Conservation (phyloP, 192 early-diverging fungal genomes). For the Phlyctochytrium arcticum region DNA sequence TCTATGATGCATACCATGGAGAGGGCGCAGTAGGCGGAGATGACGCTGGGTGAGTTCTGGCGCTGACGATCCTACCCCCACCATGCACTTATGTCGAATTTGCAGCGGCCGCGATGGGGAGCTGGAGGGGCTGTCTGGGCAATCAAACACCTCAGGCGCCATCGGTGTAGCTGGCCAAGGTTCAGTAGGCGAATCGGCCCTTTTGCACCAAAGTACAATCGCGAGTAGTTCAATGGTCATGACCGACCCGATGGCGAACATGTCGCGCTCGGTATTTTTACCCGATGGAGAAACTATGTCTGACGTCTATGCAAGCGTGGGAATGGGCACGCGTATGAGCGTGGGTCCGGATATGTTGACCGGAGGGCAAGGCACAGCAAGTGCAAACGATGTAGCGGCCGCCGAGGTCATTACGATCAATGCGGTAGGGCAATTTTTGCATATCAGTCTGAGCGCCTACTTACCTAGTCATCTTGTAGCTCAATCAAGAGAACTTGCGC, state of each 20-base stretch:
- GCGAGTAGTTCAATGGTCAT: slow-evolving; percentile 8
- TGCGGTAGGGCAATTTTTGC: neutral
- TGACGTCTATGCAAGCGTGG: slow-evolving; percentile 23
- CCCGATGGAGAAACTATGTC: slow-evolving; percentile 27
- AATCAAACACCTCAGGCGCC: neutral
- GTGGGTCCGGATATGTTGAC: neutral
- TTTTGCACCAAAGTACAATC: slow-evolving; percentile 1
- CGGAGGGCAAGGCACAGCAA: neutral
- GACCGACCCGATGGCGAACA: neutral
- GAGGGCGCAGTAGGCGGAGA: neutral
- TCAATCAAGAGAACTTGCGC: slow-evolving; percentile 41
- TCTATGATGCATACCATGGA: slow-evolving; percentile 38
- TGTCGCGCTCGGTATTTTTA: slow-evolving; percentile 24
- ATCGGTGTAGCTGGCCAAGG: neutral
- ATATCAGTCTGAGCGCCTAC: neutral
- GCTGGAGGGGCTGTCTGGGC: slow-evolving; percentile 4
- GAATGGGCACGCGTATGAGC: slow-evolving; percentile 3
- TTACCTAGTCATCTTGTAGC: slow-evolving; percentile 6
- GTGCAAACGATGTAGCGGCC: neutral
- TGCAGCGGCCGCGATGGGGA: slow-evolving; percentile 11
- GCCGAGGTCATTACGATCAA: neutral
- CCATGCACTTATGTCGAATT: neutral
- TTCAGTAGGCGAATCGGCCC: neutral
- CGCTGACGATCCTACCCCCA: neutral
- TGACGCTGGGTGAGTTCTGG: neutral